phyloP scores from a whole-genome alignment of 2,329 filamentous ascomycete genomes.

The Trichoderma sp. region DNA sequence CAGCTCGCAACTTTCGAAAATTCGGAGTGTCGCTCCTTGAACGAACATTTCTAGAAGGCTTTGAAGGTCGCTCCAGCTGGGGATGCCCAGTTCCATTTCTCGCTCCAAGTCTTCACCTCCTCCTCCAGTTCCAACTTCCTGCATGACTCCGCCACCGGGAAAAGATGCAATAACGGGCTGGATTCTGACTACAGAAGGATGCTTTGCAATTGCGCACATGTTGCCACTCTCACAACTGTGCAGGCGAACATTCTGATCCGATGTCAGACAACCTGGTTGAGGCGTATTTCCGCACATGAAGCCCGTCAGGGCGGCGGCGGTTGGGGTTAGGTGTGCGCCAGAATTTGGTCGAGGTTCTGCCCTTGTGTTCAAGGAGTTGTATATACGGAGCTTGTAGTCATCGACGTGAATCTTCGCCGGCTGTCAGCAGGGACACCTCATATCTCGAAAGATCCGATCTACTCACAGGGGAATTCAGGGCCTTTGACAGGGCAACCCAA shows the following conservation, averaged over 20 bases:
- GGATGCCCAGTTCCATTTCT: slow-evolving; percentile 65
- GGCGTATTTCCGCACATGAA: slow-evolving; percentile 73
- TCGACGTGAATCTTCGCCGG: slow-evolving; percentile 72
- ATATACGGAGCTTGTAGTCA: slow-evolving; percentile 74
- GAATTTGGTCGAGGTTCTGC: slow-evolving; percentile 45
- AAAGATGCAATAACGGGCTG: slow-evolving; percentile 73
- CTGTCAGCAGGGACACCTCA: slow-evolving; percentile 27
- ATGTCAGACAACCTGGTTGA: slow-evolving; percentile 72
- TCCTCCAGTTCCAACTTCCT: slow-evolving; percentile 76
- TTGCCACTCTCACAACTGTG: slow-evolving; percentile 84
- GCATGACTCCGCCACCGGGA: slow-evolving; percentile 62
- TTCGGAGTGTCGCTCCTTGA: neutral
- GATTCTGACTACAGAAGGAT: slow-evolving; percentile 68
- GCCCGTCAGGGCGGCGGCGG: slow-evolving; percentile 70
- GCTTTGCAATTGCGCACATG: slow-evolving; percentile 55
- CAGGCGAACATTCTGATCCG: slow-evolving; percentile 62
- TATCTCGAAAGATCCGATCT: neutral
- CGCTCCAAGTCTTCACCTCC: slow-evolving; percentile 75
- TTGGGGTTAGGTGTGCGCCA: slow-evolving; percentile 52
- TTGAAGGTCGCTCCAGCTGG: slow-evolving; percentile 56
- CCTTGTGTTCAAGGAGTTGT: slow-evolving; percentile 61
- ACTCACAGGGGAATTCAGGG: slow-evolving; percentile 64
- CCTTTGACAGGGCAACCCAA: slow-evolving; percentile 77
- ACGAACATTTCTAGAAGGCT: slow-evolving; percentile 47
- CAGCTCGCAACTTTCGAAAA: neutral